phyloP scores from a whole-genome alignment of 495 filamentous ascomycete species.

The Lineolata rhizophorae region DNA sequence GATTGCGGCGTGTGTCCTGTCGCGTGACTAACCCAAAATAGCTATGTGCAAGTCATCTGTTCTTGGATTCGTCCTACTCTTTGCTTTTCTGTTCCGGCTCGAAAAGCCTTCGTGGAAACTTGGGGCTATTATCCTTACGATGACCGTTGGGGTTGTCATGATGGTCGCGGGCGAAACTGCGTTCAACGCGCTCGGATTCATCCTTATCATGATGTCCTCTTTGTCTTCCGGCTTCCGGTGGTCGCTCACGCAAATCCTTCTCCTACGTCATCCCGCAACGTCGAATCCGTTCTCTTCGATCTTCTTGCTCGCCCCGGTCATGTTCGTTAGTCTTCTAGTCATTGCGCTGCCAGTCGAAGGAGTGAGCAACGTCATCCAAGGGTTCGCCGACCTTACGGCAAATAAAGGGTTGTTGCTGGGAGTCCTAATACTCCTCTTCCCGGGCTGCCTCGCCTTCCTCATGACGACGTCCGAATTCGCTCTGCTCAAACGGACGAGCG shows the following conservation, averaged over 20 bases:
- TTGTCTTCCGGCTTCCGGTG: slow-evolving; percentile 96
- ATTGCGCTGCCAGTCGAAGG: slow-evolving; percentile 83
- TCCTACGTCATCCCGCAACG: slow-evolving; percentile 86
- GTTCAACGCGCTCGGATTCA: slow-evolving; percentile 73
- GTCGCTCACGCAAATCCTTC: slow-evolving; percentile 87
- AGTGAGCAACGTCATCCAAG: slow-evolving; percentile 35
- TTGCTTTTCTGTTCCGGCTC: slow-evolving; percentile 86
- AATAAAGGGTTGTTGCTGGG: slow-evolving; percentile 39
- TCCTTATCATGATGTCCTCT: slow-evolving; percentile 76
- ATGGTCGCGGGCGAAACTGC: slow-evolving; percentile 96
- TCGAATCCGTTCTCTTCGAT: slow-evolving; percentile 93
- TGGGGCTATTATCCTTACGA: slow-evolving; percentile 67
- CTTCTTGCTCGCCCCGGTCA: slow-evolving; percentile 88
- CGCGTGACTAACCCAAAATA: too few relatives aligned
- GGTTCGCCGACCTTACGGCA: slow-evolving; percentile 36
- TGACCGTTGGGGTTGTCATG: slow-evolving; percentile 93
- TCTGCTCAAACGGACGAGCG: slow-evolving; percentile 78
- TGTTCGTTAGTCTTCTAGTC: slow-evolving; percentile 65
- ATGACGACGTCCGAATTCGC: slow-evolving; percentile 97
- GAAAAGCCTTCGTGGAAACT: slow-evolving; percentile 73
- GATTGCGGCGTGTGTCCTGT: slow-evolving; percentile 3
- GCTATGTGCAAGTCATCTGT: slow-evolving; percentile 99
- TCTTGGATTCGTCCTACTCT: slow-evolving; percentile 82
- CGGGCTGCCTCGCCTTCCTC: slow-evolving; percentile 75
- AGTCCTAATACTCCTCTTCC: slow-evolving; percentile 55